Conservation (phyloP, 805 yeast species). For the Myxozyma melibiosi region DNA sequence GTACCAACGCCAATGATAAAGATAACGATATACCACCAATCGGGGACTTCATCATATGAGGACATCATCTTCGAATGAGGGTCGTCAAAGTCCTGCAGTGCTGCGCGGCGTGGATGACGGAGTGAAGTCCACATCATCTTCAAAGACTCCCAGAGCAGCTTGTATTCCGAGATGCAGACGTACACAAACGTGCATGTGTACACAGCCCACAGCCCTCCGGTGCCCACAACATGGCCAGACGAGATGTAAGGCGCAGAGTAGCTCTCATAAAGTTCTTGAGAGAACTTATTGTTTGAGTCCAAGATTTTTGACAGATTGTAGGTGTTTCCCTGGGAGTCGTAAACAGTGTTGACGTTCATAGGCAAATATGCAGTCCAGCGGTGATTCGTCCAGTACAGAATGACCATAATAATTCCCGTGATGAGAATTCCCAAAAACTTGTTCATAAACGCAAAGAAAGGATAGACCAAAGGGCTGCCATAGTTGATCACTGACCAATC, state of each 20-base stretch:
- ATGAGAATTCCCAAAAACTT: slow-evolving; percentile 44
- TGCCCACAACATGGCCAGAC: slow-evolving; percentile 54
- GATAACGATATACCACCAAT: slow-evolving; percentile 51
- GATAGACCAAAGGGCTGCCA: slow-evolving; percentile 50
- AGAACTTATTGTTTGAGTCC: slow-evolving; percentile 50
- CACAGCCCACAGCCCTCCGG: slow-evolving; percentile 10
- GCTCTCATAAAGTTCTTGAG: slow-evolving; percentile 48
- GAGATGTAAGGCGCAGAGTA: slow-evolving; percentile 62
- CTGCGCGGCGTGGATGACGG: slow-evolving; percentile 33
- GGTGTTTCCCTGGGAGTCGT: slow-evolving; percentile 32
- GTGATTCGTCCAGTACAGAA: slow-evolving; percentile 50
- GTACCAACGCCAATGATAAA: slow-evolving; percentile 48
- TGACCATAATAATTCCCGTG: slow-evolving; percentile 36
- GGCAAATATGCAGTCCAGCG: slow-evolving; percentile 56
- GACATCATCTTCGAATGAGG: slow-evolving; percentile 14
- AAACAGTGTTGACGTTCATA: slow-evolving; percentile 48
- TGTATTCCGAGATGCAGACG: slow-evolving; percentile 11
- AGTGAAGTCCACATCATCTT: slow-evolving; percentile 33
- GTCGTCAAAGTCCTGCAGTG: slow-evolving; percentile 42
- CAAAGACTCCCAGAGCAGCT: slow-evolving; percentile 43
- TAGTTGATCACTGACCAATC: slow-evolving; percentile 46
- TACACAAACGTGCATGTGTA: slow-evolving; percentile 13
- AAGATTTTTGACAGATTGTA: slow-evolving; percentile 57
- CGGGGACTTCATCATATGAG: slow-evolving; percentile 47
- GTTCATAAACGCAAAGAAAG: slow-evolving; percentile 47